These are phyloP conservation scores for Penicillium occitanis DNA, from an alignment of 2,329 filamentous ascomycete species.

Conservation along the genomic window DNA sequence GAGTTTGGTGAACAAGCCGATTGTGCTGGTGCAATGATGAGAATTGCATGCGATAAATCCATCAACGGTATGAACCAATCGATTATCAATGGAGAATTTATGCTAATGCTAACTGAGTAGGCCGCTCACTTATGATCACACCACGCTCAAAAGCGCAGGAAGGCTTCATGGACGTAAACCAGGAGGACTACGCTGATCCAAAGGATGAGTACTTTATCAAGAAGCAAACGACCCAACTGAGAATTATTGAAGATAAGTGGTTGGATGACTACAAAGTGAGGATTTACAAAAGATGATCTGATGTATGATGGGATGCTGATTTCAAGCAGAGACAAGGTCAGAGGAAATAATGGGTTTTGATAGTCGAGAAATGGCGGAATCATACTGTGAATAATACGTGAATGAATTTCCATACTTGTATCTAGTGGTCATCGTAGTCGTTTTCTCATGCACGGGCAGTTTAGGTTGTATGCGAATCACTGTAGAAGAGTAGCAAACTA, in stretches of 20 bases:
- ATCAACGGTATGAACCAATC: constrained; percentile 30
- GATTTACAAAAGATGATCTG: neutral
- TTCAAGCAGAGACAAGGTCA: constrained; percentile 1
- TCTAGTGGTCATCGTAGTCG: no score
- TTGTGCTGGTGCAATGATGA: constrained; percentile 22
- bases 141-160: constrained; percentile 41
- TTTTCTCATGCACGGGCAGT: no score
- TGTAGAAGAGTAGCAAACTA: no score
- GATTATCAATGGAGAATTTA: neutral
- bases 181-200: constrained; percentile 39
- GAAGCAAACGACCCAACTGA: constrained; percentile 41
- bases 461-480: no score
- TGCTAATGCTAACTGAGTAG: neutral
- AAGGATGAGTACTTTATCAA: constrained; percentile 40
- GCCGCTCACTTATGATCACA: constrained; percentile 44
- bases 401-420: no score
- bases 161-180: constrained; percentile 43
- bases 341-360: neutral
- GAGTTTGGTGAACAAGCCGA: constrained; percentile 11
- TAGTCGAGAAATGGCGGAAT: neutral
- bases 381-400: neutral
- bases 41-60: constrained; percentile 35
- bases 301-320: neutral
- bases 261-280: constrained; percentile 27
- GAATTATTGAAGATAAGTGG: constrained; percentile 48